Conservation (phyloP, 768 basidiomycete genomes). For the Botryobasidium botryosum region DNA sequence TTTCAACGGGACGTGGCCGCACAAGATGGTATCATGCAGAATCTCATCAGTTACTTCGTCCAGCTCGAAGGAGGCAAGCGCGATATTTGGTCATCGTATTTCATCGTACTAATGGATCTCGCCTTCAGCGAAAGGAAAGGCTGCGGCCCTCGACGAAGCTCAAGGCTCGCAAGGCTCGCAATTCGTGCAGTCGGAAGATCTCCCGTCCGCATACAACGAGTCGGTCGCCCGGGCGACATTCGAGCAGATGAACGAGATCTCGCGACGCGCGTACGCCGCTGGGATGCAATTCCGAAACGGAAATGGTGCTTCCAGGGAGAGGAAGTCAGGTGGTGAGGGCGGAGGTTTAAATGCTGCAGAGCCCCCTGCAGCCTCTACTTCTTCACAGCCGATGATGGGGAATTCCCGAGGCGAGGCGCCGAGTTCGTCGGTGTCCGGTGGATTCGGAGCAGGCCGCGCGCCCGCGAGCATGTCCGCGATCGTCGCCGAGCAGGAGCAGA, state of each 20-base stretch:
- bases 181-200: conserved; percentile 13
- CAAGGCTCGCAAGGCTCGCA: background rate
- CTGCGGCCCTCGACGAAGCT: background rate
- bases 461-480: too few relatives aligned
- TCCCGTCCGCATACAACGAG: conserved; percentile 27
- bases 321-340: too few relatives aligned
- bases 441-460: too few relatives aligned
- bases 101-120: conserved; percentile 4
- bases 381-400: background rate
- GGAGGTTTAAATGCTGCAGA: too few relatives aligned
- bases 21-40: conserved; percentile 72
- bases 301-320: too few relatives aligned
- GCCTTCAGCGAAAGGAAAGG: background rate
- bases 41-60: conserved; percentile 64
- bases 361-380: background rate
- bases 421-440: too few relatives aligned
- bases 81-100: conserved; percentile 14
- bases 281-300: conserved; percentile 22
- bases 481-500: too few relatives aligned
- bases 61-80: conserved; percentile 43
- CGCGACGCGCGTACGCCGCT: conserved; percentile 37
- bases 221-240: conserved; percentile 51
- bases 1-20: conserved; percentile 63
- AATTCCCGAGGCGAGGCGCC: too few relatives aligned
- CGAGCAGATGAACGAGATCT: conserved; percentile 65